A percentile compares a stretch with the other conserved stretches of the same genome.
These are phyloP conservation scores for Globisporangium heterothallicum DNA, from an alignment of 352 stramenopile species.

Conservation along the genomic window DNA sequence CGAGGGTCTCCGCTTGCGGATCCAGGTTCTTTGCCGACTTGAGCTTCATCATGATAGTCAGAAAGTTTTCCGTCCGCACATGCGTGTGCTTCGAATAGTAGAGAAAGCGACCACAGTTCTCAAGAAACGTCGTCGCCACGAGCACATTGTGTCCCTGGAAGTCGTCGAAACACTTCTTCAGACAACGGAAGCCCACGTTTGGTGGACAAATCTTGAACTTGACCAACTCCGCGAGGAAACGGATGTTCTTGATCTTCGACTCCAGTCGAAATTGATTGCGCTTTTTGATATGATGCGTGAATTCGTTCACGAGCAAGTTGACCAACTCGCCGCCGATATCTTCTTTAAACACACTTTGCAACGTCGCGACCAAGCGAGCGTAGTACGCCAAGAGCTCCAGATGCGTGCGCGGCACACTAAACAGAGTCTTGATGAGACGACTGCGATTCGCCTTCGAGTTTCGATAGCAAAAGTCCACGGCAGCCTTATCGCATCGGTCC, in stretches of 20 bases:
- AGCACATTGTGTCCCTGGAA: conserved; percentile 96
- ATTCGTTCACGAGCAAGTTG: conserved; percentile 91
- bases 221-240: conserved; percentile 94
- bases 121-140: conserved; percentile 94
- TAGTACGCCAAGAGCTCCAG: conserved; percentile 96
- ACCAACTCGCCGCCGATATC: conserved; percentile 90
- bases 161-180: conserved; percentile 93
- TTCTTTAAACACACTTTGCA: conserved; percentile 90
- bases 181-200: conserved; percentile 90
- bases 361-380: conserved; percentile 88
- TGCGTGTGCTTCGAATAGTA: conserved; percentile 94
- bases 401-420: conserved; percentile 88
- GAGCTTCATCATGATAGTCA: conserved; percentile 95
- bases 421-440: conserved; percentile 91
- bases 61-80: conserved; percentile 80
- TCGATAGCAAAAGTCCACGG: conserved; percentile 94
- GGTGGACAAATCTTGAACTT: conserved; percentile 96
- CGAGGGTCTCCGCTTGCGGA: conserved; percentile 78
- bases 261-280: conserved; percentile 93
- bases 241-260: conserved; percentile 93
- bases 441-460: conserved; percentile 92
- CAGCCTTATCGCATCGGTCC: conserved; percentile 94
- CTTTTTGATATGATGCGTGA: conserved; percentile 91
- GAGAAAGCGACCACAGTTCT: conserved; percentile 95
- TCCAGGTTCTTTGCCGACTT: conserved; percentile 93